A percentile compares a stretch with the other conserved stretches of the same genome.
phyloP scores from a whole-genome alignment of 768 basidiomycete genomes.

The Suillus placidus region DNA sequence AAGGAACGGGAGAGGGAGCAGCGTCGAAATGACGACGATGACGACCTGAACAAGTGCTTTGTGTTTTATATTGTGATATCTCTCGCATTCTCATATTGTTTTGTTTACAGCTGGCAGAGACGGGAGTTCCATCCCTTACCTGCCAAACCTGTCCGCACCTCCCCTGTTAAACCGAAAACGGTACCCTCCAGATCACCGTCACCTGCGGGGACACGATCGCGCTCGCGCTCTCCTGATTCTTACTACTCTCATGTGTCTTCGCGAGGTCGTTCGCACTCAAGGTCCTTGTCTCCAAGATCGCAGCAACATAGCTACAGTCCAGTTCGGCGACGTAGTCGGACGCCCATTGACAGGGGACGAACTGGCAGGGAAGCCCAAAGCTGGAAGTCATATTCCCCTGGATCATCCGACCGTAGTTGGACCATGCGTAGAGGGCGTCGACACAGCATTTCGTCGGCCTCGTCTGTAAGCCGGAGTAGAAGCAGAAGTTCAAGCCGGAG shows the following conservation, averaged over 20 bases:
- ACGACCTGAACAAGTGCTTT: constrained; percentile 72
- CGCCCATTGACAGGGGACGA: constrained; percentile 50
- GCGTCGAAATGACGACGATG: constrained; percentile 56
- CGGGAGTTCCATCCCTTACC: constrained; percentile 51
- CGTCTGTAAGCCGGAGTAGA: constrained; percentile 57
- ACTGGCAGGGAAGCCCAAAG: constrained; percentile 27
- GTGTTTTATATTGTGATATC: constrained; percentile 12
- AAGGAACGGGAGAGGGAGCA: constrained; percentile 41
- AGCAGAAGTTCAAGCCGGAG: constrained; percentile 57
- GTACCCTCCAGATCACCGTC: constrained; percentile 14
- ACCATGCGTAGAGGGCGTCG: constrained; percentile 35
- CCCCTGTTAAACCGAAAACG: constrained; percentile 45
- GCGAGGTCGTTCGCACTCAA: constrained; percentile 64
- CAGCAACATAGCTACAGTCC: constrained; percentile 60
- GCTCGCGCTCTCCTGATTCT: constrained; percentile 63
- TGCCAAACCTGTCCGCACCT: constrained; percentile 39
- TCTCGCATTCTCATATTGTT: constrained; percentile 13
- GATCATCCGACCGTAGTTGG: constrained; percentile 45
- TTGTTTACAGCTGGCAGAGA: constrained; percentile 60
- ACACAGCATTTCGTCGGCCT: constrained; percentile 54
- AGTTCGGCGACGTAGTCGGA: constrained; percentile 45
- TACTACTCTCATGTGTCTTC: constrained; percentile 65
- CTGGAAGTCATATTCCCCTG: constrained; percentile 41
- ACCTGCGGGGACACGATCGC: constrained; percentile 52
- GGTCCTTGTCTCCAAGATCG: constrained; percentile 57